Percentiles rank a stretch among this genome's conserved stretches.
phyloP scores from a whole-genome alignment of 306 rosid species.

The Lupinus albus region DNA sequence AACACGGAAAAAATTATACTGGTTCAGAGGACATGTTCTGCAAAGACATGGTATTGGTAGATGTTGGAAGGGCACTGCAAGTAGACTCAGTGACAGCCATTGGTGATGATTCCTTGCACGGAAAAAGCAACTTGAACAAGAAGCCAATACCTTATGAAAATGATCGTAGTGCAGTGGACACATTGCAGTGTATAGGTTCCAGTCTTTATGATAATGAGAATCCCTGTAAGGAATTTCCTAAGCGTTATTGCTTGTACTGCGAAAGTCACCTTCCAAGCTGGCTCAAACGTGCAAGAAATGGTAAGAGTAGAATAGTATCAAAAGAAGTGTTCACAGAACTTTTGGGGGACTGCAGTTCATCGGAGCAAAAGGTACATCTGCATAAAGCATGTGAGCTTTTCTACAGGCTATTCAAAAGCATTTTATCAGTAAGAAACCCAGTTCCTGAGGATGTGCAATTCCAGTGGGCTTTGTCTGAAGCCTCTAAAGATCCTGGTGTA shows the following conservation, averaged over 20 bases:
- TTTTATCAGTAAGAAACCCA: conserved; percentile 82
- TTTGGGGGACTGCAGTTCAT: conserved; percentile 64
- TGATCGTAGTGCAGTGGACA: conserved; percentile 49
- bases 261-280: conserved; percentile 95
- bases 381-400: conserved; percentile 97
- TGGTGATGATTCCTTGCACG: conserved; percentile 48
- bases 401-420: conserved; percentile 91
- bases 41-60: conserved; percentile 58
- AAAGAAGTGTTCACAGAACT: conserved; percentile 92
- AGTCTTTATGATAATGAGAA: conserved; percentile 58
- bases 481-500: conserved; percentile 69
- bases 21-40: conserved; percentile 53
- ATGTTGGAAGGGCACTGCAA: conserved; percentile 61
- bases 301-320: conserved; percentile 91
- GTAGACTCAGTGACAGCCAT: conserved; percentile 57
- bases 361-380: conserved; percentile 67
- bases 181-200: conserved; percentile 70
- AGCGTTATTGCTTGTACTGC: conserved; percentile 79
- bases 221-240: conserved; percentile 80
- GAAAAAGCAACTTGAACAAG: conserved; percentile 48
- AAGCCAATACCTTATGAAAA: conserved; percentile 50
- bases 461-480: conserved; percentile 97
- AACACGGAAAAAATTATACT: conserved; percentile 55
- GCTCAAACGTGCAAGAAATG: conserved; percentile 99
- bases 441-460: conserved; percentile 95